These are phyloP conservation scores for Gnomoniopsis sp. DNA, from an alignment of 2,329 filamentous ascomycete species.

Conservation along the genomic window DNA sequence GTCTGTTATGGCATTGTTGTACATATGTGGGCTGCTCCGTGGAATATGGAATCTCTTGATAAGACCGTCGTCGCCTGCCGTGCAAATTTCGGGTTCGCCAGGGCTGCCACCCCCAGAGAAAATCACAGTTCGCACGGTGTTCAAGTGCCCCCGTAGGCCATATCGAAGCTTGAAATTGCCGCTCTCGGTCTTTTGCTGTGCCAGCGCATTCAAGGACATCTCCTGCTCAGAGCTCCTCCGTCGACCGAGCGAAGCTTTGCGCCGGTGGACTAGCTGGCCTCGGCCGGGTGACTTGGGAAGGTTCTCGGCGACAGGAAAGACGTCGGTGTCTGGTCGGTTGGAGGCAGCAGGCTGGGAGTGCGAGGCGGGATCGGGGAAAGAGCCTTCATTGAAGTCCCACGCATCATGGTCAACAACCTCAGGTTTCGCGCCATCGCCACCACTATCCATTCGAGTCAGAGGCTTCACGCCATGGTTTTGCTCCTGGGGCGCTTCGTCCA, in stretches of 20 bases:
- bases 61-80: slow-evolving; percentile 89
- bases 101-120: slow-evolving; percentile 96
- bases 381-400: slow-evolving; percentile 89
- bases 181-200: slow-evolving; percentile 62
- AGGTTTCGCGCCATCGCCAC: slow-evolving; percentile 46
- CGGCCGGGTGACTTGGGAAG: slow-evolving; percentile 77
- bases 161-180: slow-evolving; percentile 90
- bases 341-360: slow-evolving; percentile 43
- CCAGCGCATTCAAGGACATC: slow-evolving; percentile 44
- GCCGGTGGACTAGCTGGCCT: slow-evolving; percentile 64
- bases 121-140: slow-evolving; percentile 90
- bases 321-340: slow-evolving; percentile 79
- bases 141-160: slow-evolving; percentile 85
- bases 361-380: slow-evolving; percentile 54
- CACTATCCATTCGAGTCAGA: slow-evolving; percentile 36
- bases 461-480: slow-evolving; percentile 38
- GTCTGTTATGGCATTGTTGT: slow-evolving; percentile 60
- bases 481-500: slow-evolving; percentile 22
- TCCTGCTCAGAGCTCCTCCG: slow-evolving; percentile 69
- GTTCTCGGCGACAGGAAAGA: slow-evolving; percentile 79
- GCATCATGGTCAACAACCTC: slow-evolving; percentile 60
- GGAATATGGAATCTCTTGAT: slow-evolving; percentile 98
- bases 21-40: slow-evolving; percentile 58
- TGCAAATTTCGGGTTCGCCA: slow-evolving; percentile 95
- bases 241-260: slow-evolving; percentile 76